Conservation (phyloP, 805 yeast species). For the Metschnikowia dekortorum region DNA sequence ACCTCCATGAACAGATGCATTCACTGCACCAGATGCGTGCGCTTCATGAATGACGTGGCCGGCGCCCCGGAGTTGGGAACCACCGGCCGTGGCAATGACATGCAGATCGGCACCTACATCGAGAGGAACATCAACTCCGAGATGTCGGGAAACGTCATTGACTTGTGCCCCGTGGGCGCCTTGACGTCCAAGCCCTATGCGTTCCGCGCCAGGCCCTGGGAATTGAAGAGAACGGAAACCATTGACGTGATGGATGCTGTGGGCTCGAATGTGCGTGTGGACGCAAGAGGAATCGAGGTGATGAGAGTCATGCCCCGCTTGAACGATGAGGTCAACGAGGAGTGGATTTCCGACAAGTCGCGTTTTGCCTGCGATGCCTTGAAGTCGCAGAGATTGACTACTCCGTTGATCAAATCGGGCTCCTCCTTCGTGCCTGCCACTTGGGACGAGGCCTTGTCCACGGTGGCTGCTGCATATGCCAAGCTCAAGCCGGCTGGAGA, state of each 20-base stretch:
- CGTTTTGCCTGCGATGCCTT: constrained; percentile 84
- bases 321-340: constrained; percentile 84
- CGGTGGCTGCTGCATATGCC: constrained; percentile 59
- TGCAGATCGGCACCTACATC: constrained; percentile 87
- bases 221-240: constrained; percentile 81
- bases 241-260: constrained; percentile 80
- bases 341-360: constrained; percentile 87
- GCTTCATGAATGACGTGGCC: constrained; percentile 86
- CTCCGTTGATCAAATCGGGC: constrained; percentile 70
- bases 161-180: constrained; percentile 90
- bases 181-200: constrained; percentile 87
- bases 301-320: constrained; percentile 83
- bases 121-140: constrained; percentile 82
- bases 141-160: constrained; percentile 81
- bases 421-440: constrained; percentile 68
- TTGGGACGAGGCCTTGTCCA: constrained; percentile 81
- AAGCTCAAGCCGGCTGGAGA: constrained; percentile 55
- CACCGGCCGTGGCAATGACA: constrained; percentile 85
- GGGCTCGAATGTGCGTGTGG: constrained; percentile 81
- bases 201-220: constrained; percentile 93
- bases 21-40: constrained; percentile 87
- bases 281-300: constrained; percentile 81
- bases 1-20: constrained; percentile 91
- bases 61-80: constrained; percentile 92
- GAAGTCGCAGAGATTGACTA: constrained; percentile 79